Evolutionary conservation across 345 rosid genomes (phyloP), one percentile per base, ranked within the genome.

Genomic region (Bruguiera gymnorhiza): DNA sequence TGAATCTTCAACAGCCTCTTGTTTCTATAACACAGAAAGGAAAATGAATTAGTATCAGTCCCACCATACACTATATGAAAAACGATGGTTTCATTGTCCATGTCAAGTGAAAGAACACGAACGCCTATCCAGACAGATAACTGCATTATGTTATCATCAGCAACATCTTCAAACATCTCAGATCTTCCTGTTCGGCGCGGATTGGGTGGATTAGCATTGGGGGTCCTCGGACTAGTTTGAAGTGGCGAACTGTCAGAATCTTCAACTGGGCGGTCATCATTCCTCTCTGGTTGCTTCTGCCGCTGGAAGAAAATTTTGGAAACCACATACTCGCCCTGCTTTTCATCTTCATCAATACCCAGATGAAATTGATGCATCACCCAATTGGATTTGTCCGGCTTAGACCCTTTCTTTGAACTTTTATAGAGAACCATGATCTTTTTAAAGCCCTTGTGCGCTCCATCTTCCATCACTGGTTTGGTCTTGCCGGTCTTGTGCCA

Each of bases 401-500:
- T 95, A 20, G 73, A 62, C 19, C 97, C 94, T 63, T 83, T 88
- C 81, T 83, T 85, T 37, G 94, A 78, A 66, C 84, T 81, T 75
- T 80, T 87, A 73, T 95, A 92, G 1, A 95, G 97, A 73, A 95
- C 97, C 99, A 92, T 85, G 50, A 92, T 87, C 77, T 95, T 95
- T 83, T 87, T 90, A 66, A 91, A 92, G 10, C 97, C 99, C 70
- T 70, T 86, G 2, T 73, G 89, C 56, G 80, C 76, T 57, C 97
- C 96, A 74, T 79, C 86, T 32, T 82, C 81, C 1, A 83, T 58
- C 66, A 95, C 80, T 67, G 78, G 39, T 79, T 86, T 92, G 64
- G 94, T 95, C 83, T 78, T 89, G 56, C 99, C 99, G 3, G 99
- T 95, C 84, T 95, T 95, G 75, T 95, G 99, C 99, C 99, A 95